Conservation (phyloP, 192 early-diverging fungal genomes). For the Backusella parvicylindrica region DNA sequence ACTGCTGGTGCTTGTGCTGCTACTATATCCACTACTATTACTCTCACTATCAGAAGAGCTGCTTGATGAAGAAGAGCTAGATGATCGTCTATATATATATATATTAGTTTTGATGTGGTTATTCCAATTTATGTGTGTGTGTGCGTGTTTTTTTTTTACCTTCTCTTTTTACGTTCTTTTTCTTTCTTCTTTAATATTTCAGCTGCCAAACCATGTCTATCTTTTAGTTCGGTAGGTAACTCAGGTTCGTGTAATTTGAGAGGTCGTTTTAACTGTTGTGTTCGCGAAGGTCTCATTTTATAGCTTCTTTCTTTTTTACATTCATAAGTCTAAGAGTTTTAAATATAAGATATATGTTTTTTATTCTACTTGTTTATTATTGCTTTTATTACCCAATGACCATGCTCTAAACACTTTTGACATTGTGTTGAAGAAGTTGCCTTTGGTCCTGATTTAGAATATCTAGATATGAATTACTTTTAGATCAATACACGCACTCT, state of each 20-base stretch:
- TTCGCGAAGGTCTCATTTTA: conserved; percentile 51
- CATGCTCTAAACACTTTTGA: conserved; percentile 56
- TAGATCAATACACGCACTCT: not conserved
- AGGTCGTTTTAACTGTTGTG: conserved; percentile 57
- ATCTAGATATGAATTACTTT: conserved; percentile 4
- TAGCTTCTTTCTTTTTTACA: conserved; percentile 46
- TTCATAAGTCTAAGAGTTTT: conserved; percentile 41
- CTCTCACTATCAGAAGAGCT: conserved; percentile 4
- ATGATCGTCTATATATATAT: not conserved
- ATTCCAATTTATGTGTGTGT: not conserved
- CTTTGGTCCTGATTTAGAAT: conserved; percentile 23
- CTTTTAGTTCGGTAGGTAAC: conserved; percentile 42
- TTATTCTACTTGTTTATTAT: not conserved
- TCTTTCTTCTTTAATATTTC: conserved; percentile 44
- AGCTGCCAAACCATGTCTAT: conserved; percentile 43
- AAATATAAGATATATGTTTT: not conserved
- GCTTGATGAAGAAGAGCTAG: conserved; percentile 14
- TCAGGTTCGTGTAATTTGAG: conserved; percentile 44
- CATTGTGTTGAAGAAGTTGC: conserved; percentile 50
- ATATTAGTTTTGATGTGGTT: not conserved
- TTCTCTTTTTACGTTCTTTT: conserved; percentile 31
- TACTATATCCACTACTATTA: not conserved
- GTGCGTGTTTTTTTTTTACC: not conserved
- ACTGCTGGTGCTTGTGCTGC: not conserved
- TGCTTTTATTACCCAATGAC: conserved; percentile 44